These are phyloP conservation scores for Cajanus cajan DNA, from an alignment of 306 rosid genomes.

Conservation along the genomic window DNA sequence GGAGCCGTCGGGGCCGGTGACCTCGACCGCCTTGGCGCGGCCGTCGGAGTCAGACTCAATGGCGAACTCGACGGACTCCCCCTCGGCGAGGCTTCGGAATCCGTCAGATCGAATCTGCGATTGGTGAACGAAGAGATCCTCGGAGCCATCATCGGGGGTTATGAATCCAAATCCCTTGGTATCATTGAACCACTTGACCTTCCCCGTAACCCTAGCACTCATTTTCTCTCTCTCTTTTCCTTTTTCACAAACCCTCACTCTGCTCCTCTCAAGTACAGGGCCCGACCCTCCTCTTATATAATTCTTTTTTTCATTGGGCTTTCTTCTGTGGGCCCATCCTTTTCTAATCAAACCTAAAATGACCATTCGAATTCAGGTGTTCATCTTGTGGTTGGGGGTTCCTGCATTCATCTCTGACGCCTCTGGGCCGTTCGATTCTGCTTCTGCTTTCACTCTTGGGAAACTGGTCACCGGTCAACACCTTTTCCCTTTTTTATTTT, in stretches of 20 bases:
- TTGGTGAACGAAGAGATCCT: slow-evolving; percentile 83
- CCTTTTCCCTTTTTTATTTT: too few species aligned
- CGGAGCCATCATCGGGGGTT: slow-evolving; percentile 74
- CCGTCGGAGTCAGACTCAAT: slow-evolving; percentile 61
- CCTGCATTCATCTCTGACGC: too few species aligned
- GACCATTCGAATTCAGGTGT: too few species aligned
- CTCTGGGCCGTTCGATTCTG: too few species aligned
- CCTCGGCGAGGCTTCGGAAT: slow-evolving; percentile 75
- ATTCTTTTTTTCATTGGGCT: background rate
- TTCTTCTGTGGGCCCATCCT: too few species aligned
- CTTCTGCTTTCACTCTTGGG: too few species aligned
- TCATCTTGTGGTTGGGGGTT: too few species aligned
- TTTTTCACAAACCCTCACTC: background rate
- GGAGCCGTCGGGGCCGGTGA: slow-evolving; percentile 64
- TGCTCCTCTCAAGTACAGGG: background rate
- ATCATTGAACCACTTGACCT: slow-evolving; percentile 93
- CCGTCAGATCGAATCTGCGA: slow-evolving; percentile 78
- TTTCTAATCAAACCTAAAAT: too few species aligned
- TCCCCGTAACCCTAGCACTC: slow-evolving; percentile 60
- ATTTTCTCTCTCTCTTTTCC: slow-evolving; percentile 18
- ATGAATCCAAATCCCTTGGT: slow-evolving; percentile 88
- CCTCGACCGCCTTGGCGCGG: slow-evolving; percentile 84
- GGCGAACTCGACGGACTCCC: slow-evolving; percentile 69
- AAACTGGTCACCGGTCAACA: too few species aligned
- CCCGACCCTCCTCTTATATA: background rate